Percentiles rank a stretch among this genome's conserved stretches.
Conservation (phyloP, 257 asterid genomes). For the Knoxia roxburghii region DNA sequence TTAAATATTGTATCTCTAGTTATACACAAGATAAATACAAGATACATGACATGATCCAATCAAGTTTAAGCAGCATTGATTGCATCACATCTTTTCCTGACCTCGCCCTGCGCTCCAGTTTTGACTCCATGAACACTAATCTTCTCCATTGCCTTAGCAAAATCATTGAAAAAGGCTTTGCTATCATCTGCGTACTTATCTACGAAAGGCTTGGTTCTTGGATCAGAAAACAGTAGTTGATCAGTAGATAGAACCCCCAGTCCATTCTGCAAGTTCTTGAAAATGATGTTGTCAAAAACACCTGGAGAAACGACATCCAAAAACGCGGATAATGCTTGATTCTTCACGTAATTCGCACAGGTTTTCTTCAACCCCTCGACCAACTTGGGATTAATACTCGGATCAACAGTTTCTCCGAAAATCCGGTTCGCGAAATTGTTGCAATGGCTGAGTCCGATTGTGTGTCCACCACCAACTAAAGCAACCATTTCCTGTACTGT, state of each 20-base stretch:
- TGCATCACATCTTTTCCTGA: constrained; percentile 33
- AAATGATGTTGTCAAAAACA: constrained; percentile 25
- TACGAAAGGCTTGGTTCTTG: constrained; percentile 27
- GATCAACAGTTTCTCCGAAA: constrained; percentile 11
- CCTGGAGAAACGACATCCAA: constrained; percentile 29
- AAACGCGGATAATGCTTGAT: constrained; percentile 19
- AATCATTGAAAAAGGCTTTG: constrained; percentile 20
- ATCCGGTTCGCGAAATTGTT: constrained; percentile 24
- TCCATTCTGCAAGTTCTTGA: constrained; percentile 25
- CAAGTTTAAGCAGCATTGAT: constrained; percentile 7
- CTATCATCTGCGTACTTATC: constrained; percentile 26
- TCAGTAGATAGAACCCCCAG: constrained; percentile 24
- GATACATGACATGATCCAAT: too few species aligned
- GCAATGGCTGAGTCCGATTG: constrained; percentile 30
- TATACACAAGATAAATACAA: too few species aligned
- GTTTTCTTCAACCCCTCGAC: constrained; percentile 9
- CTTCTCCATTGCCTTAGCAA: constrained; percentile 30
- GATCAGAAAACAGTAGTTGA: constrained; percentile 18
- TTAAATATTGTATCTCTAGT: too few species aligned
- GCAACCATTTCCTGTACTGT: constrained; percentile 30
- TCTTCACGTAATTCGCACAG: constrained; percentile 16
- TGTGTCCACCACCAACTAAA: constrained; percentile 27
- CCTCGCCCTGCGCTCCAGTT: constrained; percentile 23
- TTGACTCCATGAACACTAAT: constrained; percentile 22
- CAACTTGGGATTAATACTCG: constrained; percentile 14